These are phyloP conservation scores for Colletotrichum tanaceti DNA, from an alignment of 2,329 filamentous ascomycete genomes.

Conservation along the genomic window DNA sequence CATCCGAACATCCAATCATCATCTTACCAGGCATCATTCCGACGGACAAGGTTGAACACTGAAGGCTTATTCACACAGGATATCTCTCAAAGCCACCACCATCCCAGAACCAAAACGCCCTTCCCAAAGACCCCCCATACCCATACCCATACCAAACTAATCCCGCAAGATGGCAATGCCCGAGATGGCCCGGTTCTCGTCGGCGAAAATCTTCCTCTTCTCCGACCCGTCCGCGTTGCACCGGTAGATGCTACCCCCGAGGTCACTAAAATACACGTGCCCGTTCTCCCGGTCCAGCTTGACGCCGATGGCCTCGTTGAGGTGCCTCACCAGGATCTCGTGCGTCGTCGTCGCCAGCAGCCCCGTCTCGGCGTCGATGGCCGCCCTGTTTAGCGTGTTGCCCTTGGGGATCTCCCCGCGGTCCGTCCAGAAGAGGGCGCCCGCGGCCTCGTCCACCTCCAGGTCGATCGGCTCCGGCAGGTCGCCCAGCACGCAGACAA, in stretches of 20 bases:
- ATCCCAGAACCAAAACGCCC: neutral
- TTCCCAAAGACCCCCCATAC: no score
- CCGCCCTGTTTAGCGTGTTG: slow-evolving; percentile 61
- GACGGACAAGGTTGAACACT: accelerated
- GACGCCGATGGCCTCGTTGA: slow-evolving; percentile 61
- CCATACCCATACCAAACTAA: neutral
- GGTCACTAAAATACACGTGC: slow-evolving; percentile 54
- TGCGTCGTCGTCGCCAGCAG: slow-evolving; percentile 31
- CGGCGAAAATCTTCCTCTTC: slow-evolving; percentile 44
- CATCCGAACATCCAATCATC: no score
- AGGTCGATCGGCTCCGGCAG: slow-evolving; percentile 70
- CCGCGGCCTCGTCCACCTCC: slow-evolving; percentile 59
- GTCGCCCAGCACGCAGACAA: slow-evolving; percentile 55
- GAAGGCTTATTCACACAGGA: neutral
- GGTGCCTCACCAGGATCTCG: slow-evolving; percentile 48
- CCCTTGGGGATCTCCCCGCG: slow-evolving; percentile 67
- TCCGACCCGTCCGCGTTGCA: slow-evolving; percentile 49
- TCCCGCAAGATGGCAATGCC: slow-evolving; percentile 14
- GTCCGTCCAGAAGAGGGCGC: slow-evolving; percentile 70
- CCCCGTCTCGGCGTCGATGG: slow-evolving; percentile 38
- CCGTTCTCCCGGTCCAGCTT: slow-evolving; percentile 52
- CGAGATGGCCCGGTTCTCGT: slow-evolving; percentile 34
- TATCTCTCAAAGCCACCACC: neutral
- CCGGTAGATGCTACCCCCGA: slow-evolving; percentile 54
- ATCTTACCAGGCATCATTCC: no score